Evolutionary conservation across 192 early-diverging fungal genomes (phyloP), one percentile per base, ranked within the genome.

Genomic region (Paraglomus brasilianum): DNA sequence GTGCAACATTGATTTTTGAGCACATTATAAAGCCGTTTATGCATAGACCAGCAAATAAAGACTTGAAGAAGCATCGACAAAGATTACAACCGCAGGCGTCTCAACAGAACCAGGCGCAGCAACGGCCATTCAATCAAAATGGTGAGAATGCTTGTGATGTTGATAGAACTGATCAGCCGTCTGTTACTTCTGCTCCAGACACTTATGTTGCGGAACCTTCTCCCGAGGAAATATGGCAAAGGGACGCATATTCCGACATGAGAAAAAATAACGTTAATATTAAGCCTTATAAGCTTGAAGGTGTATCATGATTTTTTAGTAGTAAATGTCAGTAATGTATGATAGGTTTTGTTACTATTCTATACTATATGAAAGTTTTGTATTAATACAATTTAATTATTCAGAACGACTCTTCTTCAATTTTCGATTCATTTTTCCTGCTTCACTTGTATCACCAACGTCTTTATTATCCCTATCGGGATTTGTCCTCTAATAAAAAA

Each of bases 1-100:
- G 85, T 15, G 85, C 85, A 3, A 75, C 76, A 2, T 47, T 82
- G 5, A 49, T 86, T 19, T 81, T 81, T 76, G 80, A 79, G 40
- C 42, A 45, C 13, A 6, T 69, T 5, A 40, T 69, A 36, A 44
- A 47, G 49, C 67, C 67, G 30, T 58, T 69, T 17, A 9, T 69
- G 36, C 13, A 41, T 30, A 69, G 58, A 55, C 19, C 19, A 24
- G 2, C 57, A 56, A 60, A 38, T 15, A 40, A 40, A 11, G 36
- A 60, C 14, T 11, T 60, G 36, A 60, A 40, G 38, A 59, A 40
- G 30, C 5, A 30, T 61, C 36, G 22, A 43, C 14, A 8, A 5
- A 17, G 22, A 63, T 17, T 13, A 24, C 13, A 21, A 21, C 42
- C 14, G 47, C 61, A 44, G 9, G 19, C 30, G 44, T 44, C 39